Base-by-base conservation (phyloP, 2,329 filamentous ascomycete genomes). In the Fusarium armeniacum region DNA sequence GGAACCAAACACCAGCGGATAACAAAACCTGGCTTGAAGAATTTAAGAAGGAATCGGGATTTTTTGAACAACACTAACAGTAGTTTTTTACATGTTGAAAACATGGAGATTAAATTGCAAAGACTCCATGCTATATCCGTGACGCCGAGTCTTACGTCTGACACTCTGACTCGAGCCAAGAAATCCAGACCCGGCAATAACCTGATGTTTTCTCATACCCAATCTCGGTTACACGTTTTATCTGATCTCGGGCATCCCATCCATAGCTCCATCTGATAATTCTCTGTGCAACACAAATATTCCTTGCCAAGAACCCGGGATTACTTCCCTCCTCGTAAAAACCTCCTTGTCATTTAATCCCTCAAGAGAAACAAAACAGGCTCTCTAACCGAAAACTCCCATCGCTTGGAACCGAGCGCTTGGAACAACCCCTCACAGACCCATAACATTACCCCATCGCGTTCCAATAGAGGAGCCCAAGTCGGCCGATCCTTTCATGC, bases 1-100 rank as follows among this genome's bases (percentile, higher is more conserved):
- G 62, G 61, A 61, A 65, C 5, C 61, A 65, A 10, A 65, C 62
- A 2, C 62, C 62, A 2, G 62, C 62, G 2, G 62, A 65, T 36
- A 65, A 65, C 12, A 10, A 11, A 3, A 36, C 47, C 8, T 65
- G 62, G 62, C 55, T 65, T 1, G 13, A 36, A 2, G 62, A 65
- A 10, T 65, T 65, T 4, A 65, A 65, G 4, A 47, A 40, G 20
- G 62, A 61, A 4, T 49, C 46, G 0, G 62, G 62, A 0, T 38
- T 61, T 1, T 65, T 65, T 16, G 2, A 6, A n/a, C 45, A 16
- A 41, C 1, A 3, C 15, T 12, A 16, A 11, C 13, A 6, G 22
- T 11, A 20, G 8, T 50, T 22, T 3, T 13, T 8, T 24, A 5
- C 11, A 16, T 12, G 11, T 15, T 13, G 12, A 6, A 20, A n/a